Evolutionary conservation across 192 early-diverging fungal genomes (phyloP).

Genomic region (Phycomyces blakesleeanus): DNA sequence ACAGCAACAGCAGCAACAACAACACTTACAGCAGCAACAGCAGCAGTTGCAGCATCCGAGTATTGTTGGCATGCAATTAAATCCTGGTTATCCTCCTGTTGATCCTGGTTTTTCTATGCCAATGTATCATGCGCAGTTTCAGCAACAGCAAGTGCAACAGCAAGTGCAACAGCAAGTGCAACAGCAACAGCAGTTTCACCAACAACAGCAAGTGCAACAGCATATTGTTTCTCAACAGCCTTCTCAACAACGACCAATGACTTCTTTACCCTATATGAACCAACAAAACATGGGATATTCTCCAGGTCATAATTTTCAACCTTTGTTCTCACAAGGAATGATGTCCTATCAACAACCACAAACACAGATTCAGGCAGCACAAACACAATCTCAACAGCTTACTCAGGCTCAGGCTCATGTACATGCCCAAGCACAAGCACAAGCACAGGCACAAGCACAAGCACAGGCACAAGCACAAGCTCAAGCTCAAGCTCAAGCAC

Average conservation of each 20-base stretch:
- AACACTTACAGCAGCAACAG: background rate
- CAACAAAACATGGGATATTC: background rate
- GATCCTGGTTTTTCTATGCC: background rate
- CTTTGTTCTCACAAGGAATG: background rate
- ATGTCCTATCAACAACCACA: background rate
- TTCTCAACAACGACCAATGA: background rate
- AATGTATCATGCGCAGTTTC: background rate
- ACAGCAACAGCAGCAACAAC: background rate
- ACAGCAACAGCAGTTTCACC: background rate
- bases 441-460: background rate
- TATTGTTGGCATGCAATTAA: background rate
- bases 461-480: too few species aligned
- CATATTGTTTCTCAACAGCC: background rate
- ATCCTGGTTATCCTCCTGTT: background rate
- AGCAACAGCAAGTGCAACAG: background rate
- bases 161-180: background rate
- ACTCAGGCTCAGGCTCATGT: background rate
- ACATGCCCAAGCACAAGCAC: background rate
- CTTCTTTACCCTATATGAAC: background rate
- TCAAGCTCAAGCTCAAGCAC: too few species aligned
- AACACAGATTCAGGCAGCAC: background rate
- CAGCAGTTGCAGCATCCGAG: background rate
- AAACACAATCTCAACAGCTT: background rate
- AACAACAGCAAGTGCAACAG: conserved; percentile 1
- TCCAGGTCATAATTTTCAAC: background rate